Evolutionary conservation across 345 rosid genomes (phyloP).

Genomic region (Excoecaria cochinchinensis): DNA sequence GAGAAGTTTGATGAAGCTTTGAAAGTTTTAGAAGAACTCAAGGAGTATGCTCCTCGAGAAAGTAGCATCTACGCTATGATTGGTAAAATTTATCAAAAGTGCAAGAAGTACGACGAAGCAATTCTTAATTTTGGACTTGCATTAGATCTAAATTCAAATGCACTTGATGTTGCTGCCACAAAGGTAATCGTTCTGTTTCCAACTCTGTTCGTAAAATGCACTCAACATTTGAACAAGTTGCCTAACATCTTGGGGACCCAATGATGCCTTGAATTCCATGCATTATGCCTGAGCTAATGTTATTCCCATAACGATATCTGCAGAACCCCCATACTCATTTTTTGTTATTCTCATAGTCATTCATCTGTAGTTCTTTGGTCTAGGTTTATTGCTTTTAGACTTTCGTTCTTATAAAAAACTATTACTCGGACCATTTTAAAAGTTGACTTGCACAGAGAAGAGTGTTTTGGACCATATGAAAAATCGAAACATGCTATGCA

Average conservation of each 20-base stretch:
- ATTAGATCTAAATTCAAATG: constrained; percentile 89
- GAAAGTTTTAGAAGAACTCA: constrained; percentile 86
- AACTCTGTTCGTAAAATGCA: not conserved
- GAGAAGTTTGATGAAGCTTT: constrained; percentile 77
- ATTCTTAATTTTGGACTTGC: constrained; percentile 92
- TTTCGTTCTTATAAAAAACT: not conserved
- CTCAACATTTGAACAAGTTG: constrained; percentile 27
- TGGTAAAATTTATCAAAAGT: constrained; percentile 78
- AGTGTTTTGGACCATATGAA: too few relatives aligned
- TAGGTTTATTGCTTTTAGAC: not conserved
- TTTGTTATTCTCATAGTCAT: too few relatives aligned
- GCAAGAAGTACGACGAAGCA: constrained; percentile 72
- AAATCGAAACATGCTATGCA: not conserved
- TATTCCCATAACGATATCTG: not conserved
- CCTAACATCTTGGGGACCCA: not conserved
- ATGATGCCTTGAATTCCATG: not conserved
- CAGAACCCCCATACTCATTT: not conserved
- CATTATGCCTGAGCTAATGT: not conserved
- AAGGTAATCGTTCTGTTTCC: constrained; percentile 45
- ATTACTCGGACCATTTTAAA: not conserved
- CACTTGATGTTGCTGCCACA: constrained; percentile 77
- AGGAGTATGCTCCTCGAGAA: constrained; percentile 87
- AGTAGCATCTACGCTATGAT: constrained; percentile 88
- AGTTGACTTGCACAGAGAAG: too few relatives aligned
- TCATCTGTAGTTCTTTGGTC: not conserved